Base-by-base conservation (phyloP, 2,329 filamentous ascomycete species). In the Fusarium xyrophilum region DNA sequence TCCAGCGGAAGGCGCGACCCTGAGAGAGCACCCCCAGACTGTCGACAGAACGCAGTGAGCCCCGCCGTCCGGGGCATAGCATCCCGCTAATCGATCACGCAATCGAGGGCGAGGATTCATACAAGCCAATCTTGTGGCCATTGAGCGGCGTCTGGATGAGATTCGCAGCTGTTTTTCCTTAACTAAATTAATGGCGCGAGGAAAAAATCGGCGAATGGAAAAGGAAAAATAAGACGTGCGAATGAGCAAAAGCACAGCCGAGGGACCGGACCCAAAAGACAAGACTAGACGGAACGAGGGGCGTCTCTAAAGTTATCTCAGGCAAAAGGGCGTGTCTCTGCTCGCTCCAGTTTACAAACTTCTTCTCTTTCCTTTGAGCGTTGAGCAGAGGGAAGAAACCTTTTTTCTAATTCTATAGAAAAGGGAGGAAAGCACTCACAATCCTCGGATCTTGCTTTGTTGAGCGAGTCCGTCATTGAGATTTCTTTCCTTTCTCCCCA, bases 1-100 rank as follows among this genome's bases (percentile, higher is more conserved):
- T 57, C 47, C 33, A 70, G 55, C 55, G 67, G 67, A 59, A 65
- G 67, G 51, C 56, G 67, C 60, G 64, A 70, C 68, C 64, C 64
- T 70, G 56, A 70, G 59, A 65, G 50, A 68, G 47, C 67, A 65
- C 63, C 55, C 66, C 61, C 50, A 67, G 61, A 65, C 32, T 66
- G 63, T 46, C 40, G 36, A 67, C 39, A 53, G 40, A 48, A 65
- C 52, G 52, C 50, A 60, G 44, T 72, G 68, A 70, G 71, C 60
- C 71, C 70, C 71, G 71, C 71, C 58, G 71, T 71, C 71, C 68
- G 71, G 71, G 71, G 72, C 71, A 67, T 73, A 72, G 66, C 68
- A 72, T 73, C 69, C 72, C 72, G 70, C 72, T 74, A 74, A 74
- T 73, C 73, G 73, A 74, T 74, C 73, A 74, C 73, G 73, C 73